Conservation (phyloP, 1,139 yeast species). For the Torulaspora pretoriensis region DNA sequence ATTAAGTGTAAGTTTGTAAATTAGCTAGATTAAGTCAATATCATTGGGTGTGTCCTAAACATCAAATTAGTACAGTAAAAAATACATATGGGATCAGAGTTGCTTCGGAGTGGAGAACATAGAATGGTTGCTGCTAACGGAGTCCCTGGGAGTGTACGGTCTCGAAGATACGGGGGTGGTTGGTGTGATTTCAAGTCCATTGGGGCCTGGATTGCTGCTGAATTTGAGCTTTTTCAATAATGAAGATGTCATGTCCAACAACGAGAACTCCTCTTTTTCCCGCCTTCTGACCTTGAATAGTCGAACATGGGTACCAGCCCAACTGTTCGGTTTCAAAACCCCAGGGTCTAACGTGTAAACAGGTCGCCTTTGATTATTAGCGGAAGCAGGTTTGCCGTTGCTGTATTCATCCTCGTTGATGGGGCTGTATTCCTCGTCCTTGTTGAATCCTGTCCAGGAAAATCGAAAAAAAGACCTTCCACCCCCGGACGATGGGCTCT, state of each 20-base stretch:
- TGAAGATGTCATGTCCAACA: slow-evolving; percentile 37
- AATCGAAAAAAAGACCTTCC: slow-evolving; percentile 29
- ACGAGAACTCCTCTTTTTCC: slow-evolving; percentile 35
- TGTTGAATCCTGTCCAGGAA: slow-evolving; percentile 33
- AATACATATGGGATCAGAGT: slow-evolving; percentile 3
- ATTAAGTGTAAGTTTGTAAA: background rate
- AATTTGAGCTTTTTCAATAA: slow-evolving; percentile 32
- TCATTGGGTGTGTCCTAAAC: background rate
- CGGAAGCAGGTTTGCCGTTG: slow-evolving; percentile 5
- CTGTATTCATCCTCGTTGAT: slow-evolving; percentile 13
- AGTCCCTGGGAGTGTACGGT: slow-evolving; percentile 19
- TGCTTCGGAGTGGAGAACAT: slow-evolving; percentile 11
- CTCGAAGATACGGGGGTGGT: slow-evolving; percentile 17
- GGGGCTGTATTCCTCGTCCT: slow-evolving; percentile 17
- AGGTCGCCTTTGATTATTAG: slow-evolving; percentile 10
- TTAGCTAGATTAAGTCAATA: background rate
- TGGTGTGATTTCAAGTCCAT: slow-evolving; percentile 16
- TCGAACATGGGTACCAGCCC: slow-evolving; percentile 61
- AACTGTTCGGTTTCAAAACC: slow-evolving; percentile 41
- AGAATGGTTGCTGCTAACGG: slow-evolving; percentile 10
- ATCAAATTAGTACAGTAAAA: slow-evolving; percentile 5
- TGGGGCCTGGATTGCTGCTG: slow-evolving; percentile 20
- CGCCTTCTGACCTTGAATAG: slow-evolving; percentile 53
- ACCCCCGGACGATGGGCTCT: slow-evolving; percentile 10
- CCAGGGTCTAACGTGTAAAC: slow-evolving; percentile 23